These are phyloP conservation scores for Forsythia viridissima DNA, from an alignment of 257 asterid species.

Conservation along the genomic window DNA sequence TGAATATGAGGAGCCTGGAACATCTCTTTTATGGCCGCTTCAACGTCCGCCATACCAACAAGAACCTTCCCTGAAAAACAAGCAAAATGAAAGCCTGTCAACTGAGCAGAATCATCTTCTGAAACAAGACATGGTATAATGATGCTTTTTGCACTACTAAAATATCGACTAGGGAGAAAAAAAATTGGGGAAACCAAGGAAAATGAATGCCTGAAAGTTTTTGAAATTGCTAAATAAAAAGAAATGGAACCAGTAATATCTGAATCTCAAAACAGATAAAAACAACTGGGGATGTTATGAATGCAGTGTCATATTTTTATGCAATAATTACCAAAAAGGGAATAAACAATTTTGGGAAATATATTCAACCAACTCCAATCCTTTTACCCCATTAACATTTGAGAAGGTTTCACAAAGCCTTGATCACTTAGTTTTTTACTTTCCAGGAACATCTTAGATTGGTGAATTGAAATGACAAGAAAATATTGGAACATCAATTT, in stretches of 20 bases:
- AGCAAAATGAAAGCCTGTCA: constrained; percentile 8
- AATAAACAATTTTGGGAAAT: neutral
- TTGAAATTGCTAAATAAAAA: neutral
- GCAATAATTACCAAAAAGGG: neutral
- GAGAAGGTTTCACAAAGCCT: neutral
- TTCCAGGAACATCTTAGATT: neutral
- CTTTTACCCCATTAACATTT: neutral
- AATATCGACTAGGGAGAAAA: neutral
- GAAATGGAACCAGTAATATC: neutral
- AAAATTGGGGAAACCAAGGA: constrained; percentile 1
- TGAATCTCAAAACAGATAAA: neutral
- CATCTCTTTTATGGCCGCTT: constrained; percentile 92
- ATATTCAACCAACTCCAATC: neutral
- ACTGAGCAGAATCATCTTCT: neutral
- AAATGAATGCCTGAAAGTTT: neutral
- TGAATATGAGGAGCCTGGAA: constrained; percentile 99
- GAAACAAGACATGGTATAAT: constrained; percentile 3
- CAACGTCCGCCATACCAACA: constrained; percentile 80
- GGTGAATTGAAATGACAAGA: neutral
- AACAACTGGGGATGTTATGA: neutral
- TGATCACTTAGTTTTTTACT: neutral
- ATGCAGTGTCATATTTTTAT: neutral
- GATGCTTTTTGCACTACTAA: neutral
- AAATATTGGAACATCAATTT: neutral
- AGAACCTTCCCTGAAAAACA: constrained; percentile 54